Evolutionary conservation across 73 alveolate species (phyloP), one percentile per base, ranked within the genome.

Genomic region (Paramecium sexaurelia): DNA sequence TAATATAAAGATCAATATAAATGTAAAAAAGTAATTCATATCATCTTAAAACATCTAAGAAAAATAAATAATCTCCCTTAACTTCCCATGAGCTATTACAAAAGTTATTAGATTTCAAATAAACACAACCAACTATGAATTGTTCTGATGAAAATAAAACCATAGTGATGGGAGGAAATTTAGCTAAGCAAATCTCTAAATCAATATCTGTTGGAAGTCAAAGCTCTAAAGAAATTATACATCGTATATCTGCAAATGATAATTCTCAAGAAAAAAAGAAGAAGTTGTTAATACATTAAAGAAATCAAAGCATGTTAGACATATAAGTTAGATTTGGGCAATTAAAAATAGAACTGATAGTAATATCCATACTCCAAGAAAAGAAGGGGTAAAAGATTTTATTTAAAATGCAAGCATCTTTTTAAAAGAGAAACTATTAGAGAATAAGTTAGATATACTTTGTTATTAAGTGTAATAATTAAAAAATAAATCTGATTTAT

Each of bases 361-460:
- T 39, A 73, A 73, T 36, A 0, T 1, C 19, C 43, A 36, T 20
- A 39, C 87, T 27, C 87, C 57, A 39, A 73, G 43, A 36, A 20
- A 73, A 36, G 36, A 27, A 27, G 57, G 43, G 33, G 43, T 20
- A 36, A 32, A 36, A 8, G 87, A 33, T 39, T 39, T 36, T 73
- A 73, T 36, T 33, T 39, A 36, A 73, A 39, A 73, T 36, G 33
- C 66, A 27, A 33, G 43, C n/a, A 22, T 39, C 36, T 73, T 73
- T 39, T 36, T 36, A 20, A 32, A 22, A 19, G 35, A 33, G 43
- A 73, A 33, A 36, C 55, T 22, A 27, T 39, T 73, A 20, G 87
- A 73, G 22, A 73, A 73, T 73, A 73, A 73, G 43, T 36, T 73
- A 36, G 87, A 73, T 73, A 33, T 15, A 17, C 87, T 73, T 36